phyloP scores from a whole-genome alignment of 495 filamentous ascomycete species.

The Staphylotrichum longicolle region DNA sequence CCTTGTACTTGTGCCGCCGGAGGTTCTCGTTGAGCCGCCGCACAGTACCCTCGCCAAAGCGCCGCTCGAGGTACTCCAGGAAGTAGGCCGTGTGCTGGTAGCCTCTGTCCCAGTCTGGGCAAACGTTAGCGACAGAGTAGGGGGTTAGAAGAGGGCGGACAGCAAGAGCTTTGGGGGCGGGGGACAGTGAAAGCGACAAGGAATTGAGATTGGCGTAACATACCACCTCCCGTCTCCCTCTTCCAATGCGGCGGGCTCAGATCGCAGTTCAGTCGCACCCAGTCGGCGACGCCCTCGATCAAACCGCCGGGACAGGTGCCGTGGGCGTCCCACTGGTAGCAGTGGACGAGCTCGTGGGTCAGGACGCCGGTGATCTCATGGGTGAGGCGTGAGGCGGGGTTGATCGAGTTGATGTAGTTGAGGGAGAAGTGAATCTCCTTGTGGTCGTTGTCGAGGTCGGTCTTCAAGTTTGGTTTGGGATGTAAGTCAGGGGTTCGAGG shows the following conservation, averaged over 20 bases:
- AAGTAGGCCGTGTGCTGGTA: conserved; percentile 95
- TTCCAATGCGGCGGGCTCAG: conserved; percentile 85
- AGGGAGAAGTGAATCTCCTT: conserved; percentile 93
- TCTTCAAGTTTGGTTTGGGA: conserved; percentile 22
- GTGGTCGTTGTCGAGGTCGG: conserved; percentile 79
- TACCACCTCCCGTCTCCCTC: conserved; percentile 38
- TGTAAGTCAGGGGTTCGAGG: conserved; percentile 5
- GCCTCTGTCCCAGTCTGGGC: conserved; percentile 74
- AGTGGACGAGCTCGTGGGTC: conserved; percentile 92
- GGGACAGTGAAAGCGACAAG: background rate
- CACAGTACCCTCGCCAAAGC: conserved; percentile 70
- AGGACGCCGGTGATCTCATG: conserved; percentile 81
- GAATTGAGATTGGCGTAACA: background rate
- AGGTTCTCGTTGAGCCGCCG: conserved; percentile 70
- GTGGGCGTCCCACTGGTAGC: conserved; percentile 77
- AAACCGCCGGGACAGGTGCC: conserved; percentile 70
- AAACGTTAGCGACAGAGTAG: no score
- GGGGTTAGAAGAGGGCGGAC: conserved; percentile 13
- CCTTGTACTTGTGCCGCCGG: conserved; percentile 54
- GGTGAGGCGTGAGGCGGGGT: conserved; percentile 39
- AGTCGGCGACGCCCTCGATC: conserved; percentile 93
- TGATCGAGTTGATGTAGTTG: conserved; percentile 60
- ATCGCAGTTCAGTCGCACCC: conserved; percentile 74
- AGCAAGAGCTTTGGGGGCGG: background rate
- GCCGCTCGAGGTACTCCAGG: conserved; percentile 66